Percentiles rank a stretch among this genome's conserved stretches.
phyloP scores from a whole-genome alignment of 805 yeast species.

The Lachancea nothofagi region DNA sequence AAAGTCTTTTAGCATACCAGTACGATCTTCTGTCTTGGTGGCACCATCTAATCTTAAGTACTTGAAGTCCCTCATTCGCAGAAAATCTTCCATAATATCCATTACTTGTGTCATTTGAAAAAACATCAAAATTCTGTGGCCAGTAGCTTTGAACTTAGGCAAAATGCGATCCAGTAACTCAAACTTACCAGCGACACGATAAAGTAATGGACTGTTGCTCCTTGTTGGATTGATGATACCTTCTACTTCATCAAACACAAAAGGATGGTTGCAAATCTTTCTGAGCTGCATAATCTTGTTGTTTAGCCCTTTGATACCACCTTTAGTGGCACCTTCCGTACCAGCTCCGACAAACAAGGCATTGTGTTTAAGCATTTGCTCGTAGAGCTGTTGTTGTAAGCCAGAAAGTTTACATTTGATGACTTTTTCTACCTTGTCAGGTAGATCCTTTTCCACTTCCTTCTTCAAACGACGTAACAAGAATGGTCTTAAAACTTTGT shows the following conservation, averaged over 20 bases:
- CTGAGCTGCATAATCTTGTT: conserved; percentile 81
- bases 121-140: conserved; percentile 75
- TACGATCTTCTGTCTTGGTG: conserved; percentile 81
- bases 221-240: conserved; percentile 57
- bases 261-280: conserved; percentile 84
- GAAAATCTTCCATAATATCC: conserved; percentile 85
- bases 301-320: conserved; percentile 71
- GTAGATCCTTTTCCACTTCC: conserved; percentile 82
- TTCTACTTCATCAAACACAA: conserved; percentile 80
- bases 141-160: conserved; percentile 68
- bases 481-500: conserved; percentile 81
- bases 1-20: conserved; percentile 62
- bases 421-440: conserved; percentile 78
- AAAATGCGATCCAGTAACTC: conserved; percentile 69
- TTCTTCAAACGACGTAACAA: conserved; percentile 76
- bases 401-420: conserved; percentile 74
- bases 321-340: conserved; percentile 51
- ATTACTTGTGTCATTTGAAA: conserved; percentile 88
- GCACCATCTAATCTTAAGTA: conserved; percentile 77
- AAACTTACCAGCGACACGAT: conserved; percentile 77
- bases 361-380: conserved; percentile 72
- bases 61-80: conserved; percentile 59
- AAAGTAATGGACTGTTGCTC: conserved; percentile 59
- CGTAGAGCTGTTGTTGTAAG: conserved; percentile 62
- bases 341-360: conserved; percentile 59